Base-by-base conservation (phyloP, 805 yeast species). In the Teunomyces panamensis region DNA sequence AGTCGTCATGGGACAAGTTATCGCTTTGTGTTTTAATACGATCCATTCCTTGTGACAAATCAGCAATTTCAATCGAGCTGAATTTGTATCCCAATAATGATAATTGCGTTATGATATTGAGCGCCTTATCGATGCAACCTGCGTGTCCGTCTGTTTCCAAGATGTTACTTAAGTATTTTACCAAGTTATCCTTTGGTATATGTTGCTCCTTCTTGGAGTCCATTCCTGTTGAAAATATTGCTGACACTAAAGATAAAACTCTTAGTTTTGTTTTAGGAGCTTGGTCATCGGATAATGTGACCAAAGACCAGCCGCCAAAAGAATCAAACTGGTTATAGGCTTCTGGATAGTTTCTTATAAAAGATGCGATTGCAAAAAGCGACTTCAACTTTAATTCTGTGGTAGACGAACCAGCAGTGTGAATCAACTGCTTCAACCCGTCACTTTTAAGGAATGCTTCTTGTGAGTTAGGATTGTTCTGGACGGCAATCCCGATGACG, bases 401-500 rank as follows among this genome's bases (percentile, higher is more conserved):
- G 9, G 57, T 51, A 28, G 59, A 48, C 5, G 58, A 51, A 30
- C 59, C 53, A 3, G 59, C 51, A 0, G 80, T 75, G 17, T 62
- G 48, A 9, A 85, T 64, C 46, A 85, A 66, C 45, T 64, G 65
- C n/a, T 59, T 51, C 30, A 83, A 60, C 2, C 84, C 84, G 0
- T 69, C 71, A 49, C 83, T 73, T 49, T 78, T 78, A 35, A 75
- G 64, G 50, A 87, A 85, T 45, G 79, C 87, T 47, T 75, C 73
- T 66, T 90, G 98, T 3, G 90, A 73, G 48, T 77, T 79, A 3
- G 81, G 82, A 64, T 94, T 94, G 64, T 94, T 94, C 67, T 94
- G 99, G 3, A 87, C 95, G 0, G 98, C 96, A 0, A 92, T 87
- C 2, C 96, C 97, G 20, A 91, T 78, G 35, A 87, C 79, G 32